Conservation (phyloP, 176 grass and related monocot genomes). For the Oropetium thomaeum region DNA sequence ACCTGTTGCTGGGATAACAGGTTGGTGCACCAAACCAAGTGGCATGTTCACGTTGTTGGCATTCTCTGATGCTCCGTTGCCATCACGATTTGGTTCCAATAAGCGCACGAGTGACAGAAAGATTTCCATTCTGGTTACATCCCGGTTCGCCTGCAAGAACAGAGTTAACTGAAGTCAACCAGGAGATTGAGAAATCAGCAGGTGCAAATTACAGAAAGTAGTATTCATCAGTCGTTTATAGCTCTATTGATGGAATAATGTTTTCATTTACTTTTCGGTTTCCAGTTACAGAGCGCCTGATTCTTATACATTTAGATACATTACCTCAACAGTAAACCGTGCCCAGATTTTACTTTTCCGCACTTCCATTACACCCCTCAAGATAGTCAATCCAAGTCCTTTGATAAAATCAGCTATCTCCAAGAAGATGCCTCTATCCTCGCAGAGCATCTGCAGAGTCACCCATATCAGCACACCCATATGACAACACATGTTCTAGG, state of each 20-base stretch:
- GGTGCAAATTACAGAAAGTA: neutral
- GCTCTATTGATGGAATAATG: neutral
- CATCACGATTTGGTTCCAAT: slow-evolving; percentile 45
- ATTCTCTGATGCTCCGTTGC: slow-evolving; percentile 30
- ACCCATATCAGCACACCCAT: slow-evolving; percentile 21
- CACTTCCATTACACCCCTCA: slow-evolving; percentile 79
- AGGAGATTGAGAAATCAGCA: neutral
- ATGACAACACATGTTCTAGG: neutral
- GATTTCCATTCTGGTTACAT: slow-evolving; percentile 76
- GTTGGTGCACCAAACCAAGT: slow-evolving; percentile 48
- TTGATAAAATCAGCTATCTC: slow-evolving; percentile 85
- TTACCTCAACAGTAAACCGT: slow-evolving; percentile 77
- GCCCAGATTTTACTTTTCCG: slow-evolving; percentile 83
- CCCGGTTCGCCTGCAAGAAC: slow-evolving; percentile 67
- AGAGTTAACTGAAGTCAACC: neutral
- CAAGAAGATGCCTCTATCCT: slow-evolving; percentile 80
- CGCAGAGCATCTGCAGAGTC: slow-evolving; percentile 64
- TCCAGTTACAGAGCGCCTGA: neutral
- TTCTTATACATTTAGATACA: neutral
- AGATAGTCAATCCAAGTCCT: slow-evolving; percentile 80
- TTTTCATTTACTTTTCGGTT: neutral
- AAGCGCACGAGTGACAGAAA: slow-evolving; percentile 69
- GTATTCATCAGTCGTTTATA: neutral
- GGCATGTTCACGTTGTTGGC: slow-evolving; percentile 46
- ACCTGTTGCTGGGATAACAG: slow-evolving; percentile 69